phyloP scores from a whole-genome alignment of 768 basidiomycete genomes.

The Pulveroboletus frians region DNA sequence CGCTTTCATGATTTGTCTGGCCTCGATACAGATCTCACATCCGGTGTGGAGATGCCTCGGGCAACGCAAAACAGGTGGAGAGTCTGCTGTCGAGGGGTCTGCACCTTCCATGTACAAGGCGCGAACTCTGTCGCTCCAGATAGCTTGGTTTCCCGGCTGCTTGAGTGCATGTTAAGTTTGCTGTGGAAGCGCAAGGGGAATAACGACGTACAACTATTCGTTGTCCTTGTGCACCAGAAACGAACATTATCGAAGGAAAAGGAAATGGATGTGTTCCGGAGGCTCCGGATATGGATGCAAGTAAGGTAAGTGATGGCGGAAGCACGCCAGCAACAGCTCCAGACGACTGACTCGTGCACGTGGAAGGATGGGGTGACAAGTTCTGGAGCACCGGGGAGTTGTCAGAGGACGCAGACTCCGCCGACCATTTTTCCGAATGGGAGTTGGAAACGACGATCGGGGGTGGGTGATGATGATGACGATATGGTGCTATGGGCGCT shows the following conservation, averaged over 20 bases:
- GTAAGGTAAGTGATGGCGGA: conserved; percentile 24
- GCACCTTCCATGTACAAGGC: conserved; percentile 56
- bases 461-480: conserved; percentile 32
- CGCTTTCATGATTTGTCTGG: conserved; percentile 34
- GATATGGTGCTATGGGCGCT: conserved; percentile 40
- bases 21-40: conserved; percentile 75
- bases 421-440: conserved; percentile 24
- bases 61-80: conserved; percentile 60
- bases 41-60: conserved; percentile 68
- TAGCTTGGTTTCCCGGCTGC: conserved; percentile 17
- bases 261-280: conserved; percentile 4
- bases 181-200: not conserved
- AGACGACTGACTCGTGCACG: conserved; percentile 18
- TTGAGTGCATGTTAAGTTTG: not conserved
- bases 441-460: conserved; percentile 28
- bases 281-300: conserved; percentile 28
- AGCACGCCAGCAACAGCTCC: conserved; percentile 16
- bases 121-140: conserved; percentile 39
- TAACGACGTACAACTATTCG: conserved; percentile 10
- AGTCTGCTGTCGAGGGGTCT: conserved; percentile 56
- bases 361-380: conserved; percentile 23
- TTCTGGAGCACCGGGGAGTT: conserved; percentile 20
- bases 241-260: conserved; percentile 4
- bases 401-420: conserved; percentile 19
- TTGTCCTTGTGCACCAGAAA: conserved; percentile 6